Base-by-base conservation (phyloP, 2,329 filamentous ascomycete species). In the Penicillium hordei region DNA sequence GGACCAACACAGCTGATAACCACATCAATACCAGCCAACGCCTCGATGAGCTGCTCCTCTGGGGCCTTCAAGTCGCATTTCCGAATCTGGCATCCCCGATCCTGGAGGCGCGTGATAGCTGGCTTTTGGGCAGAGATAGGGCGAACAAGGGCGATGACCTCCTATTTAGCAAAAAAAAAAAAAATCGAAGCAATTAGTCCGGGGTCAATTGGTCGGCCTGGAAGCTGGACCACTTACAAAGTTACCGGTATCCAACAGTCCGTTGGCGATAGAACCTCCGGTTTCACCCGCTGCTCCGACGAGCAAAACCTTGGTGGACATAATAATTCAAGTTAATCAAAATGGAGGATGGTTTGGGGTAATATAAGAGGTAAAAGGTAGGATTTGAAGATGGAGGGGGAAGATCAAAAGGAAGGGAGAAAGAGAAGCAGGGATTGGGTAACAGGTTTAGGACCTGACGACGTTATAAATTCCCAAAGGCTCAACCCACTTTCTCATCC, bases 141-240 rank as follows among this genome's bases (percentile, higher is more conserved):
- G 19, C 82, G 78, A 8, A 78, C 72, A 13, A 85, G 71, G 21
- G 76, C 77, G n/a, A 74, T 75, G 6, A 84, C 73, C 15, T 82
- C 75, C 82, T 82, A 48, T 34, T 31, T 31, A 36, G 15, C 23
- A 0, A 21, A 19, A 27, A 15, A 19, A n/a, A n/a, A n/a, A n/a
- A n/a, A n/a, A n/a, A n/a, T 2, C 12, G 1, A 45, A 23, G 5
- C 19, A 38, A 21, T 61, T 39, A 62, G 51, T 42, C 15, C 23
- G 17, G 19, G 36, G 27, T 40, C 36, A 33, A 33, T 43, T 48
- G 49, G n/a, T n/a, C 12, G 8, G 10, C 6, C 3, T 58, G 29
- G 21, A 49, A 52, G 44, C 5, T 48, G 34, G 39, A 34, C 31
- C 13, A 10, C 31, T 25, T 65, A 70, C 63, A 59, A 70, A 68